Conservation (phyloP, 1,284 basidiomycete species). For the Bjerkandera adusta region DNA sequence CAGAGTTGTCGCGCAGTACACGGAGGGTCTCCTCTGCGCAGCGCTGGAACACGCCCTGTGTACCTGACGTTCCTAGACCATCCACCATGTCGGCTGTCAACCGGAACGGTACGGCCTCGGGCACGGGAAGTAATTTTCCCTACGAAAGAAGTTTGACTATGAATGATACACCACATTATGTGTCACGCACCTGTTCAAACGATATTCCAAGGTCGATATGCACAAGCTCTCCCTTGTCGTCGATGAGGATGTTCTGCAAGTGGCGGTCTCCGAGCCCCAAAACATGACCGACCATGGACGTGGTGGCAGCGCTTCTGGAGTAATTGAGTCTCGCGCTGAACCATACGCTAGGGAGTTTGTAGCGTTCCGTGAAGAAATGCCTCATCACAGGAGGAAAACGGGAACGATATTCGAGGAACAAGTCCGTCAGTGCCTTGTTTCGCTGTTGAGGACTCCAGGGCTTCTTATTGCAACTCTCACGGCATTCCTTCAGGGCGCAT, state of each 20-base stretch:
- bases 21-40: constrained; percentile 94
- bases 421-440: constrained; percentile 3
- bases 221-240: constrained; percentile 85
- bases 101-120: constrained; percentile 93
- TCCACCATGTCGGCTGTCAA: constrained; percentile 94
- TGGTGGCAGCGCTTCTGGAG: constrained; percentile 88
- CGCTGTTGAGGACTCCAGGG: constrained; percentile 2
- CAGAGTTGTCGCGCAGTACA: constrained; percentile 82
- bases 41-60: constrained; percentile 92
- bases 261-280: constrained; percentile 95
- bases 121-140: constrained; percentile 82
- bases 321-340: constrained; percentile 93
- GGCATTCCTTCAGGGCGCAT: constrained; percentile 22
- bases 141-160: constrained; percentile 32
- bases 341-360: constrained; percentile 88
- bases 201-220: constrained; percentile 97
- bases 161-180: not conserved
- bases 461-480: constrained; percentile 19
- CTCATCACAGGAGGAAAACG: constrained; percentile 87
- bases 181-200: constrained; percentile 80
- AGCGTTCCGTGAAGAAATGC: constrained; percentile 90
- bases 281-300: constrained; percentile 92
- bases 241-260: constrained; percentile 89
- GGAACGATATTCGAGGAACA: constrained; percentile 53
- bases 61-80: constrained; percentile 88